phyloP scores from a whole-genome alignment of 148 eudicot genomes.

The Rhododendron ferrugineum region DNA sequence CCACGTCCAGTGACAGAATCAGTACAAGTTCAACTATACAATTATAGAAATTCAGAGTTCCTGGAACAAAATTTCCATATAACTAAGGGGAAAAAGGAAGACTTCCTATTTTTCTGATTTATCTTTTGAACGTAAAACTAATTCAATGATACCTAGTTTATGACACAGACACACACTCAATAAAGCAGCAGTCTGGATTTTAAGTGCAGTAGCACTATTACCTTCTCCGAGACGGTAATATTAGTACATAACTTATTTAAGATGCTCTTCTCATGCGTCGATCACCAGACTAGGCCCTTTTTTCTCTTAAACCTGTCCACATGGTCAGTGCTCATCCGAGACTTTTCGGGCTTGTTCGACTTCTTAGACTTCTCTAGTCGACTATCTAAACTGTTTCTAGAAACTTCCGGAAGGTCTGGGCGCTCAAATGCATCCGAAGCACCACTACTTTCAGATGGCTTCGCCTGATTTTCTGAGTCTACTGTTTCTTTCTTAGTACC shows the following conservation, averaged over 20 bases:
- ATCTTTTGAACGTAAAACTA: constrained; percentile 6
- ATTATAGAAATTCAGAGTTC: neutral
- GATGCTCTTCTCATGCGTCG: neutral
- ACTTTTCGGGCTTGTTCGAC: constrained; percentile 65
- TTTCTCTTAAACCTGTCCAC: constrained; percentile 63
- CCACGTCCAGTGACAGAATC: neutral
- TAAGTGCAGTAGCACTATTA: constrained; percentile 13
- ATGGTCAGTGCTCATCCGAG: constrained; percentile 78
- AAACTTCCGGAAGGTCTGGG: constrained; percentile 49
- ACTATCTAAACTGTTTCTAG: constrained; percentile 92
- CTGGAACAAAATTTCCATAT: constrained; percentile 4
- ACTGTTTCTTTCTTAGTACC: constrained; percentile 32
- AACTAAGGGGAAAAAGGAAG: neutral
- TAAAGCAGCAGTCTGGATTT: neutral
- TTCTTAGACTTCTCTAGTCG: constrained; percentile 78
- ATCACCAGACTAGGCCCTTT: constrained; percentile 79
- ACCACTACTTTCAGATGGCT: constrained; percentile 31
- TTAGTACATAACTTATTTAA: neutral
- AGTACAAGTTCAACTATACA: constrained; percentile 1
- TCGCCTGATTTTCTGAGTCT: constrained; percentile 39
- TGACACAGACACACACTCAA: neutral
- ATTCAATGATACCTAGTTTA: neutral
- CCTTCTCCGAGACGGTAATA: neutral
- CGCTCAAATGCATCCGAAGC: constrained; percentile 39
- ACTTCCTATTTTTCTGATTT: neutral